Evolutionary conservation across 2,329 filamentous ascomycete genomes (phyloP), one percentile per base, ranked within the genome.

Genomic region (Microthyrium microscopicum): DNA sequence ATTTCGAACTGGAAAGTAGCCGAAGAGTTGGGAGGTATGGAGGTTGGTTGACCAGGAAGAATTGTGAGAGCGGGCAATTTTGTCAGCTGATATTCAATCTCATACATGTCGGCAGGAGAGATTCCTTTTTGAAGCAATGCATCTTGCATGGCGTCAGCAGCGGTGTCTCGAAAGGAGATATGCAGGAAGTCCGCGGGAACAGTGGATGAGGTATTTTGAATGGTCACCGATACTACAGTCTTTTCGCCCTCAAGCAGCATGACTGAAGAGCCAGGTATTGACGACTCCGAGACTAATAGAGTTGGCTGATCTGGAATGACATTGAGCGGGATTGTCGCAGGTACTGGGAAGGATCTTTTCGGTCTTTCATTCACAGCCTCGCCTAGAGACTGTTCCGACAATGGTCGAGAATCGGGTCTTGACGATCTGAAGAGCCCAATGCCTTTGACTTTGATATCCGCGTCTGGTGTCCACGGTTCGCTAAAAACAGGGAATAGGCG

Each of bases 171-270:
- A 50, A 92, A 92, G 0, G 82, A 85, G 39, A 94, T 83, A 18
- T 89, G 65, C 22, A 94, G 60, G 35, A 95, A 76, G 48, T 93
- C 82, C 1, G 82, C 81, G 2, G 81, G 64, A 2, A 77, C 84
- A 1, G 64, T 51, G 15, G 39, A 43, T 1, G 83, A 89, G 6
- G 72, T 61, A 42, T 98, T 98, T 42, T 78, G 70, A 11, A 95
- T 58, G 0, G 78, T 85, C 12, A 94, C 66, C 0, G 70, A 76
- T 48, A 95, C 91, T 1, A 62, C 61, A 44, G 74, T 76, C 16
- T 68, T 70, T 54, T 98, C 87, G 27, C 89, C 89, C 56, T 95
- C 87, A 5, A 98, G 63, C 8, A 98, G 68, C 84, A 93, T 94
- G 22, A 93, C 61, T 7, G 83, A 80, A 16, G 79, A 81, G 47